Evolutionary conservation across 1,139 yeast genomes (phyloP), one percentile per base, ranked within the genome.

Genomic region (Magnusiomyces paraingens): DNA sequence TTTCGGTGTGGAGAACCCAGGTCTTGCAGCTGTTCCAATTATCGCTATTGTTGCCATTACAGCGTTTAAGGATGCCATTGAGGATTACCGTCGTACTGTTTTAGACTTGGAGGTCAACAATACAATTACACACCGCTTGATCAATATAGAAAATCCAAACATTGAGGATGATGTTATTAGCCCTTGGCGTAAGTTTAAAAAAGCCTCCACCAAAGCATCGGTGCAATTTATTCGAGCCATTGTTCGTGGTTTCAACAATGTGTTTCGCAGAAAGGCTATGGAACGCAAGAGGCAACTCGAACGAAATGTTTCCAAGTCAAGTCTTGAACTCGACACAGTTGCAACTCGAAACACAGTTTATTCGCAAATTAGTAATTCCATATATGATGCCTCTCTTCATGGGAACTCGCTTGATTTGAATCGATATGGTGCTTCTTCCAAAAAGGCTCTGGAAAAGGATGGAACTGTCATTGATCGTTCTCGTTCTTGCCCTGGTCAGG

Each of bases 1-100:
- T 54, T 93, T 93, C 68, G 99, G 99, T 64, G 97, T 91, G 41
- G 81, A 86, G 15, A 83, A 81, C 59, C 97, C 99, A 0, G 98
- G 93, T 2, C 72, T 93, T 59, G 86, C 95, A 10, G 91, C 96
- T 1, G 97, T 90, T 48, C 99, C 99, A 2, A 81, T 93, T 69
- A 87, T 91, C 70, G 97, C 90, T 56, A 91, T 93, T 74, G 96
- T 93, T 45, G 74, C 79, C 57, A 79, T 93, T 56, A 93, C 99
- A 1, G 98, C 96, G 10, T 72, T 87, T 60, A 91, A 91, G 66
- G 99, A 93, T 72, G 98, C 95, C 0, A 76, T 93, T 59, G 99
- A 93, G 70, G 99, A 93, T 71, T 91, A 90, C 58, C 80, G 94
- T 62, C 80, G 99, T 67, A 84, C 87, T 1, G 73, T 79, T 1